These are phyloP conservation scores for Hypomyces perniciosus DNA, from an alignment of 2,329 filamentous ascomycete genomes.

Conservation along the genomic window DNA sequence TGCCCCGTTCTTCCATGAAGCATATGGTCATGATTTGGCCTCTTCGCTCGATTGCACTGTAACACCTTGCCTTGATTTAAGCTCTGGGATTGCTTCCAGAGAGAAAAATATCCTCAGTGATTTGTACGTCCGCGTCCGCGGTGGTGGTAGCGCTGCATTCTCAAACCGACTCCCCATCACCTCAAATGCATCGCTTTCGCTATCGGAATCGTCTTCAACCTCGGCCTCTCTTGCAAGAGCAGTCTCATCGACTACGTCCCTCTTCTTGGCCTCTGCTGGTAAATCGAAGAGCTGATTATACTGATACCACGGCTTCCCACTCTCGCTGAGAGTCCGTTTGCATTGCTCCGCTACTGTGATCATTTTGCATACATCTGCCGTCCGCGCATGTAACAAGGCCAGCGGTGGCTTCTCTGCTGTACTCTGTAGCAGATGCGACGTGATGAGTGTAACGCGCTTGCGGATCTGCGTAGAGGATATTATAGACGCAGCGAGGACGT, in stretches of 20 bases:
- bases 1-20: background rate
- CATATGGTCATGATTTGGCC: background rate
- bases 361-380: conserved; percentile 54
- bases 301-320: conserved; percentile 46
- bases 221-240: conserved; percentile 36
- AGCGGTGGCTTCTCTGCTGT: conserved; percentile 23
- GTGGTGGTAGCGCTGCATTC: conserved; percentile 42
- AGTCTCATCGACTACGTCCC: conserved; percentile 35
- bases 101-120: conserved; percentile 58
- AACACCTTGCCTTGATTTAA: conserved; percentile 43
- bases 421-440: conserved; percentile 37
- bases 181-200: conserved; percentile 47
- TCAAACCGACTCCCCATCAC: conserved; percentile 51
- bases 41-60: conserved; percentile 42
- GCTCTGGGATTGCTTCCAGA: conserved; percentile 44
- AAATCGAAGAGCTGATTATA: conserved; percentile 53
- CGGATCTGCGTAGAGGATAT: conserved; percentile 56
- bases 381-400: conserved; percentile 46
- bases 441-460: conserved; percentile 43
- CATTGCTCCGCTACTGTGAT: conserved; percentile 62
- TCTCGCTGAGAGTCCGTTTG: conserved; percentile 48
- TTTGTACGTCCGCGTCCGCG: conserved; percentile 41
- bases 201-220: conserved; percentile 20
- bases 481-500: conserved; percentile 47
- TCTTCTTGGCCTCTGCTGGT: conserved; percentile 23